These are phyloP conservation scores for Chalara sp. DNA, from an alignment of 2,329 filamentous ascomycete species.

Conservation along the genomic window DNA sequence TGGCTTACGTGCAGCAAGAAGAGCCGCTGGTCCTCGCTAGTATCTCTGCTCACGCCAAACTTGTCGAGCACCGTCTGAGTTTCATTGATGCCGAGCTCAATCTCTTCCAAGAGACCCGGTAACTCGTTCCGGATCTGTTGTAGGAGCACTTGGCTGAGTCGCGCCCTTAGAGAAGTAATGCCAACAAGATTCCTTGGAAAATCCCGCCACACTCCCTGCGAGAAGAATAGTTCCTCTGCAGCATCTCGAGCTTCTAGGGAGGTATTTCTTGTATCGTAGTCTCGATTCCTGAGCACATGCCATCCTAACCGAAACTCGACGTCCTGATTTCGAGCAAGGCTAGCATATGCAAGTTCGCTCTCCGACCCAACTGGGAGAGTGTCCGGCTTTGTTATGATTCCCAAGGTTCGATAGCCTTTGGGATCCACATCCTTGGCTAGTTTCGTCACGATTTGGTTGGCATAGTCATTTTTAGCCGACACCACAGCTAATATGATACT, in stretches of 20 bases:
- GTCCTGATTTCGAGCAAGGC: background rate
- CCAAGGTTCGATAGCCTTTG: constrained; percentile 31
- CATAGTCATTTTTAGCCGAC: constrained; percentile 17
- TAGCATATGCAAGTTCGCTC: background rate
- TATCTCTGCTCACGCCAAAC: background rate
- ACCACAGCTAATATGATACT: constrained; percentile 11
- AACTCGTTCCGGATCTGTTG: background rate
- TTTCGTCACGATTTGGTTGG: constrained; percentile 28
- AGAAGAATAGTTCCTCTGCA: constrained; percentile 1
- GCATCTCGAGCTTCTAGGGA: background rate
- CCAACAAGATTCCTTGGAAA: background rate
- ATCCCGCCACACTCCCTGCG: background rate
- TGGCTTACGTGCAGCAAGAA: background rate
- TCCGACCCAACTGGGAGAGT: background rate
- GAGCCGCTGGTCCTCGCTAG: background rate
- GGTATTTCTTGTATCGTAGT: background rate
- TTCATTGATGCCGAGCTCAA: background rate
- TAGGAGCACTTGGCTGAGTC: background rate
- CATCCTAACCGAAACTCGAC: background rate
- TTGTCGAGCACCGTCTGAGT: background rate
- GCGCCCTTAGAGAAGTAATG: background rate
- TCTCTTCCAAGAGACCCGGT: background rate
- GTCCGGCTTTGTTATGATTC: constrained; percentile 52
- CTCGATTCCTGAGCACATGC: background rate
- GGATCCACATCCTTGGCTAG: constrained; percentile 35